Evolutionary conservation across 192 early-diverging fungal species (phyloP).

Genomic region (Dissophora globulifera): DNA sequence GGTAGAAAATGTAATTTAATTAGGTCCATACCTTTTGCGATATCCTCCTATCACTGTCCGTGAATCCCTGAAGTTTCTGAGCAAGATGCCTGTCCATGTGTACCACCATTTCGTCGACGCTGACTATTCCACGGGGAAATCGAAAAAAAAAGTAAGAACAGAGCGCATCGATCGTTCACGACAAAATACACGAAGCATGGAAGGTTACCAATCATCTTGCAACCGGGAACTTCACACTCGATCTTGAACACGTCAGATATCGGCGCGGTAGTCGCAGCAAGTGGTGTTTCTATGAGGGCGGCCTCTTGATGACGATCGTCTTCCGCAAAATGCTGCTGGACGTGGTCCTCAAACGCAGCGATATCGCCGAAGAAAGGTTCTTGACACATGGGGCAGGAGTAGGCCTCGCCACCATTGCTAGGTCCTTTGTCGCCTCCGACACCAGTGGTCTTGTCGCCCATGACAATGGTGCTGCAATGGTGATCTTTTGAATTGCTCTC

Average conservation of each 20-base stretch:
- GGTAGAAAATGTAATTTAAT: too few species aligned
- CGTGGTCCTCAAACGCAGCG: conserved; percentile 34
- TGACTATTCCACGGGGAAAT: conserved; percentile 2
- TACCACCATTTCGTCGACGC: conserved; percentile 31
- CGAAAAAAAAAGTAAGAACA: too few species aligned
- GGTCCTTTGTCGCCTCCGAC: neutral
- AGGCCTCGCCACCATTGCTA: neutral
- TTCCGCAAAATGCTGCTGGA: conserved; percentile 31
- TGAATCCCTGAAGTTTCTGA: conserved; percentile 22
- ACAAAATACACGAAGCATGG: too few species aligned
- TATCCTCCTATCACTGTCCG: too few species aligned
- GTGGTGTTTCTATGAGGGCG: neutral
- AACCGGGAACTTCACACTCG: conserved; percentile 36
- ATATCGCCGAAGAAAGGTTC: conserved; percentile 25
- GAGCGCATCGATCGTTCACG: too few species aligned
- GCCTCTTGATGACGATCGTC: neutral
- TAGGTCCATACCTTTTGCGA: too few species aligned
- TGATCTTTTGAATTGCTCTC: too few species aligned
- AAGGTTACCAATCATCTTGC: conserved; percentile 33
- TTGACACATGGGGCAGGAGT: conserved; percentile 34
- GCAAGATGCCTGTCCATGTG: conserved; percentile 48
- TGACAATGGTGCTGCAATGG: neutral
- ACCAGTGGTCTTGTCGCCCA: neutral
- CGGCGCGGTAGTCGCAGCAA: neutral
- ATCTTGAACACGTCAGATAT: conserved; percentile 8